Evolutionary conservation across 805 yeast genomes (phyloP).

Genomic region (Saccharomycopsis sp.): DNA sequence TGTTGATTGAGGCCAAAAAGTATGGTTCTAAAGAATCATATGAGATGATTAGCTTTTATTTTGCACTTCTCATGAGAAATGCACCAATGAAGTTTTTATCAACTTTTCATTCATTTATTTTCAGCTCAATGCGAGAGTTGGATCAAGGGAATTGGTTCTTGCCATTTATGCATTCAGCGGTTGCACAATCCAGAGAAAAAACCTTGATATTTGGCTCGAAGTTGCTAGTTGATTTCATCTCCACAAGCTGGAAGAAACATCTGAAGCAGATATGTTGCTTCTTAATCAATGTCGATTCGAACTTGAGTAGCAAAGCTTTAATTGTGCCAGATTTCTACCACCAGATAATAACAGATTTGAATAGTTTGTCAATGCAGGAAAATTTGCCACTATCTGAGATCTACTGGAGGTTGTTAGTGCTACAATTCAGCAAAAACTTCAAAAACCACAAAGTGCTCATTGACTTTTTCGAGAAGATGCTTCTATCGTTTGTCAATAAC

Average conservation of each 20-base stretch:
- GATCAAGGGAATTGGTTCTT: constrained; percentile 36
- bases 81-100: constrained; percentile 22
- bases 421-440: constrained; percentile 31
- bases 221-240: constrained; percentile 41
- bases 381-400: constrained; percentile 36
- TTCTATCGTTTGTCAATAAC: constrained; percentile 11
- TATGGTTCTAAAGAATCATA: no score
- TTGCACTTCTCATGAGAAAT: constrained; percentile 47
- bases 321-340: constrained; percentile 22
- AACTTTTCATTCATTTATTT: constrained; percentile 23
- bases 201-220: constrained; percentile 34
- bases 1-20: constrained; percentile 18
- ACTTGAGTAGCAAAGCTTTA: constrained; percentile 11
- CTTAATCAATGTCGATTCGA: constrained; percentile 28
- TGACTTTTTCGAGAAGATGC: constrained; percentile 22
- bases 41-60: no score
- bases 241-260: constrained; percentile 32
- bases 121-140: constrained; percentile 39
- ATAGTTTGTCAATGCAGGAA: neutral
- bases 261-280: constrained; percentile 35
- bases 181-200: constrained; percentile 36
- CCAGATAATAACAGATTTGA: constrained; percentile 14
- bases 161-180: constrained; percentile 39
- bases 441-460: constrained; percentile 24
- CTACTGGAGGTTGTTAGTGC: constrained; percentile 43